Percentiles rank a stretch among this genome's conserved stretches.
These are phyloP conservation scores for Arthrobotrys iridis DNA, from an alignment of 2,329 filamentous ascomycete genomes.

Conservation along the genomic window DNA sequence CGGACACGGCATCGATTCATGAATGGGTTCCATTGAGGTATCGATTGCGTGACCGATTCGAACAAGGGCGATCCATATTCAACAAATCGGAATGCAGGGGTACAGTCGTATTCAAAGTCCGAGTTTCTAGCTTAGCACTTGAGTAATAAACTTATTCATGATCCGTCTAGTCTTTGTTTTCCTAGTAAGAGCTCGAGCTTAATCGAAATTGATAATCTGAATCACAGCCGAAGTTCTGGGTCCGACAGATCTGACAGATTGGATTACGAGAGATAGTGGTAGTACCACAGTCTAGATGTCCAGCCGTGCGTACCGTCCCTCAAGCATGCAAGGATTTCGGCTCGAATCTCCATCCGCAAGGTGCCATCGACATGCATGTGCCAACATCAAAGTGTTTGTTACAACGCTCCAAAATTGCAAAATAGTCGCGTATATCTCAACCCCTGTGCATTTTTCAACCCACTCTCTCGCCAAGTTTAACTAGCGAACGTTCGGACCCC, in stretches of 20 bases:
- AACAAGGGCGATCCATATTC: background rate
- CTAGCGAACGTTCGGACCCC: background rate
- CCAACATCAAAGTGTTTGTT: no score
- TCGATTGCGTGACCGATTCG: background rate
- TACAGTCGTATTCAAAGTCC: background rate
- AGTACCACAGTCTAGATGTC: background rate
- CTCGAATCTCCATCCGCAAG: background rate
- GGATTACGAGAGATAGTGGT: constrained; percentile 2
- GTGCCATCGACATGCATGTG: background rate
- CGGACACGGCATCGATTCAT: background rate
- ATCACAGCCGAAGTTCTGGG: background rate
- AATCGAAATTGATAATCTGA: background rate
- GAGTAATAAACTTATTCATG: background rate
- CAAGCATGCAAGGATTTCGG: background rate
- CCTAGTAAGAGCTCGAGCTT: background rate
- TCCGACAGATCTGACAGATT: background rate
- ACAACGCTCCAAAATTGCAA: background rate
- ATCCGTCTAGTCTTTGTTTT: background rate
- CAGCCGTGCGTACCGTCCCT: background rate
- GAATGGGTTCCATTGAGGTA: background rate
- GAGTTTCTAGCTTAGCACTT: background rate
- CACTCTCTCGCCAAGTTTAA: background rate
- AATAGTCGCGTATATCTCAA: constrained; percentile 7
- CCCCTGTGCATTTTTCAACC: background rate
- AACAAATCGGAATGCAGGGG: background rate